These are phyloP conservation scores for Clausena lansium DNA, from an alignment of 345 rosid genomes.

Conservation along the genomic window DNA sequence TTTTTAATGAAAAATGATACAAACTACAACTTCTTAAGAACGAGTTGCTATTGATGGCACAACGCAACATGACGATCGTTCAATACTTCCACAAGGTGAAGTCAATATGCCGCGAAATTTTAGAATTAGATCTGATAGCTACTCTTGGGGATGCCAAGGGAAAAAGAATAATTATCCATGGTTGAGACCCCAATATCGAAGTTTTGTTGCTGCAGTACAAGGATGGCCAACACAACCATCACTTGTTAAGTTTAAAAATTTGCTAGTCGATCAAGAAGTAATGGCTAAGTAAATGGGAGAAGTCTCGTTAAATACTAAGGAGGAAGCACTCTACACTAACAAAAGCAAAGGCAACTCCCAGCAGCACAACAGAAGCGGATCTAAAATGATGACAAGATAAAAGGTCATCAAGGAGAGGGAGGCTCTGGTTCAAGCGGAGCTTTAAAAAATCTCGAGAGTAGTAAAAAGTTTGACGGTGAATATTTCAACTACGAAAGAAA, in stretches of 20 bases:
- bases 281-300: conserved; percentile 9
- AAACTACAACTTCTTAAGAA: background rate
- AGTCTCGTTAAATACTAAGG: background rate
- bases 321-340: conserved; percentile 10
- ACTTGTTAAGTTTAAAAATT: conserved; percentile 9
- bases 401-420: background rate
- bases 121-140: background rate
- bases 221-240: conserved; percentile 15
- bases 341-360: background rate
- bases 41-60: background rate
- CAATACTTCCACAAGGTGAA: conserved; percentile 17
- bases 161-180: background rate
- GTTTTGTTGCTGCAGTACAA: conserved; percentile 2
- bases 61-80: background rate
- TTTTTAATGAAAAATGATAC: conserved; percentile 15
- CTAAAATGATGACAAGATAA: background rate
- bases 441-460: background rate
- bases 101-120: conserved; percentile 1
- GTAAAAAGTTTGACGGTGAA: background rate
- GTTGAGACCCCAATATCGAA: background rate
- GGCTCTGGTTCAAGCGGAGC: background rate
- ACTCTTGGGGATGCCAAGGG: background rate
- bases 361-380: background rate
- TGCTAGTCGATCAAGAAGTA: background rate
- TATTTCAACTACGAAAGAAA: background rate